phyloP scores from a whole-genome alignment of 805 yeast genomes.

The Debaryomyces hansenii region DNA sequence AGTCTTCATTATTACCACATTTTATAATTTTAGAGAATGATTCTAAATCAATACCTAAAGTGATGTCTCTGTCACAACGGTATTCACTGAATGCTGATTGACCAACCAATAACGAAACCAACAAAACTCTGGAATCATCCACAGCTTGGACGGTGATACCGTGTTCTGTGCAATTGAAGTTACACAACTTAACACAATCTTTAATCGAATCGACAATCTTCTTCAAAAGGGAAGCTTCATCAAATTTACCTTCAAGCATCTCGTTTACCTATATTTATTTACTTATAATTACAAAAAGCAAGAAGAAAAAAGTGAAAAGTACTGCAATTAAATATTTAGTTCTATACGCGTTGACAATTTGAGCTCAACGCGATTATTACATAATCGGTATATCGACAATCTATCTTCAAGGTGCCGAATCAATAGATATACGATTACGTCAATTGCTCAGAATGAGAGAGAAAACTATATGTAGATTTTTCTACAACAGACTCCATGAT shows the following conservation, averaged over 20 bases:
- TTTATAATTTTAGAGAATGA: constrained; percentile 85
- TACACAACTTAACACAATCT: constrained; percentile 92
- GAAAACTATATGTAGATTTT: too few relatives aligned
- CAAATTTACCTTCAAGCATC: constrained; percentile 97
- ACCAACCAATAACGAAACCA: constrained; percentile 85
- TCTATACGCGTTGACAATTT: background rate
- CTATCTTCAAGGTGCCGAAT: too few relatives aligned
- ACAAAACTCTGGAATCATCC: constrained; percentile 92
- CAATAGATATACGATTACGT: too few relatives aligned
- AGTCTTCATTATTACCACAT: constrained; percentile 89
- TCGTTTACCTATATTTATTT: background rate
- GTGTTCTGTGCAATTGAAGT: constrained; percentile 92
- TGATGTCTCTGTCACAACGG: constrained; percentile 92
- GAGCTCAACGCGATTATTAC: background rate
- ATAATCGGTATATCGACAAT: background rate
- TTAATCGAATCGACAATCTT: constrained; percentile 91
- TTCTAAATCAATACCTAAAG: constrained; percentile 87
- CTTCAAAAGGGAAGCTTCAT: constrained; percentile 87
- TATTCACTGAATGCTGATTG: constrained; percentile 85
- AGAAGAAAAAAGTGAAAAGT: background rate
- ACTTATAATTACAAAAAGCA: background rate
- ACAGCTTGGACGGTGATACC: constrained; percentile 97
- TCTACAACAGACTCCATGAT: too few relatives aligned
- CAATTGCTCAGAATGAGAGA: too few relatives aligned
- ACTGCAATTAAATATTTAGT: background rate